Base-by-base conservation (phyloP, 1,139 yeast genomes). In the Candida buenavistaensis region DNA sequence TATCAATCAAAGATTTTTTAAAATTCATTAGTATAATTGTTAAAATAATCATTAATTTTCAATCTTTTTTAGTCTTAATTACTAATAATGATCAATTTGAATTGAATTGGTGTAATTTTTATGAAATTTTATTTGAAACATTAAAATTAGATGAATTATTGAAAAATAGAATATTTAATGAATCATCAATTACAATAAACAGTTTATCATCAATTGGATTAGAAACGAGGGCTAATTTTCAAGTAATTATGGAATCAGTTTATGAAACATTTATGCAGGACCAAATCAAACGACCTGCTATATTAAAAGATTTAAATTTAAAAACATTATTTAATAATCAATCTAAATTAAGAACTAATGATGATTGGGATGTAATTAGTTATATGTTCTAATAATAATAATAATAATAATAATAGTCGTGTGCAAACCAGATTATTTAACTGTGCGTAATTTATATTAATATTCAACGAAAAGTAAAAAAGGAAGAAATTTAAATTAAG, bases 341-440 rank as follows among this genome's bases (percentile, higher is more conserved):
- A 41, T 52, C 64, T 2, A 60, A 54, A 38, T 46, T 52, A 8
- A 62, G 58, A 35, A 42, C 61, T 21, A 37, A 37, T 14, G 45
- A 44, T 17, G 73, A 67, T 24, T 69, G 75, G 75, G 74, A 67
- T 42, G 53, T 68, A 19, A 66, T 69, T 3, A 66, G 73, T 38
- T 59, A 59, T 29, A 55, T 57, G 54, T 16, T 37, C 30, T 41
- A 11, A 10, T 10, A 8, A n/a, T n/a, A n/a, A n/a, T n/a, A n/a
- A n/a, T n/a, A n/a, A n/a, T n/a, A n/a, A n/a, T n/a, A n/a, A n/a
- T n/a, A n/a, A n/a, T n/a, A n/a, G n/a, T n/a, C n/a, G n/a, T n/a
- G n/a, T n/a, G n/a, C n/a, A n/a, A n/a, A n/a, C n/a, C n/a, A n/a
- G n/a, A n/a, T n/a, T n/a, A n/a, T n/a, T n/a, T n/a, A n/a, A n/a